Evolutionary conservation across 352 stramenopile species (phyloP).

Genomic region (Globisporangium recalcitrans): DNA sequence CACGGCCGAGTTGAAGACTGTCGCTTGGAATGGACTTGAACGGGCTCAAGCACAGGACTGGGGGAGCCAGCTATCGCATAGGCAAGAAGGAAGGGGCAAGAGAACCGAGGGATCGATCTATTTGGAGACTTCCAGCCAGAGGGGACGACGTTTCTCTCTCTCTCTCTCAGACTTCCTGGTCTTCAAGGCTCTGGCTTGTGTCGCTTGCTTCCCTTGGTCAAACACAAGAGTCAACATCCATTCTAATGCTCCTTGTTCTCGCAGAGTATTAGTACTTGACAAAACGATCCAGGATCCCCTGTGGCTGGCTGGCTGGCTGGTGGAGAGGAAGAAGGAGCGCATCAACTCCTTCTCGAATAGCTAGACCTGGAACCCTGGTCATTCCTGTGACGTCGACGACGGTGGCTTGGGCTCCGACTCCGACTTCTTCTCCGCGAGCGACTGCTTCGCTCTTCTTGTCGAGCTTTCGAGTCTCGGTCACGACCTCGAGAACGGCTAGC

Average conservation of each 20-base stretch:
- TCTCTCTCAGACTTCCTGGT: not conserved
- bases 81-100: not conserved
- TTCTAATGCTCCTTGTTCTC: not conserved
- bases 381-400: not conserved
- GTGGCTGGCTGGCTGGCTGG: not conserved
- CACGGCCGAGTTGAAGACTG: constrained; percentile 9
- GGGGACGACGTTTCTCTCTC: constrained; percentile 3
- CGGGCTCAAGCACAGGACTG: not conserved
- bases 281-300: constrained; percentile 5
- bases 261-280: constrained; percentile 11
- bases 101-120: constrained; percentile 5
- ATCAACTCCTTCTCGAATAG: not conserved
- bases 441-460: not conserved
- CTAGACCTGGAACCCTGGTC: not conserved
- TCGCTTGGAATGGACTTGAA: not conserved
- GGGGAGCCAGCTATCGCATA: not conserved
- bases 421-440: constrained; percentile 3
- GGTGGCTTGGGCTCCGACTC: constrained; percentile 7
- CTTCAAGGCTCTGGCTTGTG: not conserved
- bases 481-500: constrained; percentile 3
- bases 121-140: not conserved
- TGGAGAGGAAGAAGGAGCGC: not conserved
- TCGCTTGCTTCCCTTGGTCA: too few species aligned
- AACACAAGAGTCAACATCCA: not conserved
- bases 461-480: not conserved